These are phyloP conservation scores for Piromyces sp. DNA, from an alignment of 192 early-diverging fungal genomes.

Conservation along the genomic window DNA sequence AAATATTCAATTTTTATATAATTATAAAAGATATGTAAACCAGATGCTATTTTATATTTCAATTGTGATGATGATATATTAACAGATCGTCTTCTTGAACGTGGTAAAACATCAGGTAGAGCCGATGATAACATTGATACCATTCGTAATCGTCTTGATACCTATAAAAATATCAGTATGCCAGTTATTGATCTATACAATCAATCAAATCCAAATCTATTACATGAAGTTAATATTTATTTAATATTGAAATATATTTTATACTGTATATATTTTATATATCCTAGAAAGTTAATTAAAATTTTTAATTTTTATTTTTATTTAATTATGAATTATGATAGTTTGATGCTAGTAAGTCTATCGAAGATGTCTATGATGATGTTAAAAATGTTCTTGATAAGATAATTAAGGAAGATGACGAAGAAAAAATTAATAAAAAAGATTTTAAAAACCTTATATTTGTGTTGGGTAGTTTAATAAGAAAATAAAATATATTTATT, in stretches of 20 bases:
- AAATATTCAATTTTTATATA: too few relatives aligned
- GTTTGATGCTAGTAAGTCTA: not conserved
- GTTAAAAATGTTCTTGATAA: not conserved
- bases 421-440: not conserved
- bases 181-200: not conserved
- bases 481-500: too few relatives aligned
- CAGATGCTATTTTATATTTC: not conserved
- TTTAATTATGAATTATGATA: not conserved
- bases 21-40: not conserved
- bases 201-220: not conserved
- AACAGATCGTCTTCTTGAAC: slow-evolving; percentile 22
- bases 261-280: too few relatives aligned
- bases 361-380: not conserved
- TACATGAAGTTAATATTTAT: not conserved
- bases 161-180: not conserved
- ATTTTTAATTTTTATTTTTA: not conserved
- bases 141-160: slow-evolving; percentile 6
- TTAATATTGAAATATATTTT: too few relatives aligned
- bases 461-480: not conserved
- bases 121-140: slow-evolving; percentile 40
- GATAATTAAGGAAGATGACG: not conserved
- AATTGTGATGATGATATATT: slow-evolving; percentile 2
- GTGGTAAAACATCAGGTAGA: slow-evolving; percentile 29
- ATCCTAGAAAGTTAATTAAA: too few relatives aligned
- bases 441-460: not conserved